Evolutionary conservation across 1,139 yeast species (phyloP), one percentile per base, ranked within the genome.

Genomic region (Sugiyamaella grinbergsii): DNA sequence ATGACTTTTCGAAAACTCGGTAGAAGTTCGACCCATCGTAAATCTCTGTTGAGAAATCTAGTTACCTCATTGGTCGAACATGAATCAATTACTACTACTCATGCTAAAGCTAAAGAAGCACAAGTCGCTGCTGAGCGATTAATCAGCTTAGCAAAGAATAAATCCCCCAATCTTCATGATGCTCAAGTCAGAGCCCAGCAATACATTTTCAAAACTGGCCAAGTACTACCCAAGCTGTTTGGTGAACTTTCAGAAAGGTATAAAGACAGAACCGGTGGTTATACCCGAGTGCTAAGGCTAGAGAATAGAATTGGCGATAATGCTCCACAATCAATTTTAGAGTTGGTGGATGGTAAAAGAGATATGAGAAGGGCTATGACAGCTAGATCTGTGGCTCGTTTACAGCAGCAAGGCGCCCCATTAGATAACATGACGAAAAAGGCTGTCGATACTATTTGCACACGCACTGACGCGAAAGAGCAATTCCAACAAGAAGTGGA

Each of bases 271-370:
- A 66, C 71, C 0, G 87, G 89, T 55, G 98, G 98, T 1, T 93
- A 84, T 72, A 90, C 98, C 11, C 79, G 98, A 58, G 81, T 91
- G 53, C 72, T 91, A 59, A 83, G 81, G 61, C 74, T 94, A 57
- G 98, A 93, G 68, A 90, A 94, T 28, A 77, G 98, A 61, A 70
- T 85, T 49, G 94, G 93, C 59, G 98, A 94, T 67, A 85, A 84
- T 58, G 96, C 98, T 0, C 93, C 94, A 19, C 93, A 87, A 77
- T 83, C 95, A 1, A 83, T 93, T 13, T 67, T 94, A 51, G 98
- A 94, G 69, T 74, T 94, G 49, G 95, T 93, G 1, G 96, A 87
- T 60, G 83, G 85, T 10, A 79, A 79, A 26, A 78, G 81, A 59
- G 96, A 89, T 64, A 78, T 87, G 74, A 81, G 84, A 61, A 79